Conservation (phyloP, 2,329 filamentous ascomycete species). For the Aspergillus alliaceus region DNA sequence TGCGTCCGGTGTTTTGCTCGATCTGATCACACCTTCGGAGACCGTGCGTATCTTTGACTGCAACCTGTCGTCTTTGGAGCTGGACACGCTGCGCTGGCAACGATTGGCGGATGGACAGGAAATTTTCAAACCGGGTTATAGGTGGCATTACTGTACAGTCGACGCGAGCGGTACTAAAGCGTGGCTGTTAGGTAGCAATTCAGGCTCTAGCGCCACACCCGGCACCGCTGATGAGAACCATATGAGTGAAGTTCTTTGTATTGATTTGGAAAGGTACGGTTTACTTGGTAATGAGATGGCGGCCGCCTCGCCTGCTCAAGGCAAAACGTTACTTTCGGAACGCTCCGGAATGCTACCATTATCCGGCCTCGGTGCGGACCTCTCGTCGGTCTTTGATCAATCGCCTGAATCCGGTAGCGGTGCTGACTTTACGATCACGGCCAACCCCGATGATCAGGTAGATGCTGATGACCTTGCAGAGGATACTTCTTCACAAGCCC, state of each 20-base stretch:
- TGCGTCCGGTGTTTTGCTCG: constrained; percentile 85
- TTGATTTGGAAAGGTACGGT: constrained; percentile 89
- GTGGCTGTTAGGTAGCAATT: constrained; percentile 91
- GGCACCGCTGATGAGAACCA: constrained; percentile 81
- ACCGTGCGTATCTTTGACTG: constrained; percentile 86
- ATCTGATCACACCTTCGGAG: constrained; percentile 89
- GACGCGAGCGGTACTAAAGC: constrained; percentile 94
- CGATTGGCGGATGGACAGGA: constrained; percentile 92
- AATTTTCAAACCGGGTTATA: constrained; percentile 85
- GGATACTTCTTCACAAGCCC: constrained; percentile 26
- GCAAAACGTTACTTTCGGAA: constrained; percentile 53
- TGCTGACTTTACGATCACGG: constrained; percentile 88
- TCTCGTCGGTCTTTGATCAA: constrained; percentile 84
- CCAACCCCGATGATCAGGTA: constrained; percentile 66
- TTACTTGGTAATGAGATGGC: constrained; percentile 77
- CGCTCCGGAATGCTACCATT: constrained; percentile 53
- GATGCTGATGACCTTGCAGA: constrained; percentile 54
- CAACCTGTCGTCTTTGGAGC: constrained; percentile 83
- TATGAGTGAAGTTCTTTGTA: constrained; percentile 88
- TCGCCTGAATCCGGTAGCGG: constrained; percentile 81
- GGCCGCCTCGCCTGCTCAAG: constrained; percentile 53
- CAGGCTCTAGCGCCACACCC: constrained; percentile 67
- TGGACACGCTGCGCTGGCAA: constrained; percentile 87
- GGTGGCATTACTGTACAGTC: constrained; percentile 98
- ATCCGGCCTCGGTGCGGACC: constrained; percentile 74